A percentile compares a stretch with the other conserved stretches of the same genome.
These are phyloP conservation scores for Echinochloa phyllopogon DNA, from an alignment of 176 grass and related monocot genomes.

Conservation along the genomic window DNA sequence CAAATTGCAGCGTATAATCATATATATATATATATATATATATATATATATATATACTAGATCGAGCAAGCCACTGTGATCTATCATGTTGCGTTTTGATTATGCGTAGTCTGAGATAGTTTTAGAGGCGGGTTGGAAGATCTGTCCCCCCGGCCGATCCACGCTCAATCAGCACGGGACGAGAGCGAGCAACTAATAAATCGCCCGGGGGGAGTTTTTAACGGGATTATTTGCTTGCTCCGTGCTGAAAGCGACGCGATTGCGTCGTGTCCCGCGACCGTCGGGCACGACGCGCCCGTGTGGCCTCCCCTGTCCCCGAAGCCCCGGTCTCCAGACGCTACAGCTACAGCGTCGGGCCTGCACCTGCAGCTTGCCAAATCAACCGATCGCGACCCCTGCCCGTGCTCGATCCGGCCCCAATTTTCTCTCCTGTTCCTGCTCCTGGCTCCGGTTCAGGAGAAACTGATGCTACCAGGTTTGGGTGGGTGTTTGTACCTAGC, in stretches of 20 bases:
- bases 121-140: slow-evolving; percentile 56
- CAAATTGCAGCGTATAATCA: background rate
- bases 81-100: background rate
- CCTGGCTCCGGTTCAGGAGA: background rate
- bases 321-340: slow-evolving; percentile 19
- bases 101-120: background rate
- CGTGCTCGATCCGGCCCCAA: background rate
- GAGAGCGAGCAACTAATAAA: background rate
- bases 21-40: background rate
- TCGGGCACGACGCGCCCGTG: slow-evolving; percentile 55
- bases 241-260: slow-evolving; percentile 67
- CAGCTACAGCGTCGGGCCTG: background rate
- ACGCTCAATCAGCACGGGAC: background rate
- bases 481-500: background rate
- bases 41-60: background rate
- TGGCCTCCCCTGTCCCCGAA: slow-evolving; percentile 48
- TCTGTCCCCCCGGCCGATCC: slow-evolving; percentile 34
- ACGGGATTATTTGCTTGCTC: background rate
- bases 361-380: background rate
- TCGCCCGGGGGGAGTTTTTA: background rate
- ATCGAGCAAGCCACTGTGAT: background rate
- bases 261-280: slow-evolving; percentile 70
- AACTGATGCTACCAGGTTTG: background rate
- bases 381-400: background rate
- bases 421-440: background rate